A percentile compares a stretch with the other conserved stretches of the same genome.
Conservation (phyloP, 2,329 filamentous ascomycete genomes). For the Fusarium duplospermum region DNA sequence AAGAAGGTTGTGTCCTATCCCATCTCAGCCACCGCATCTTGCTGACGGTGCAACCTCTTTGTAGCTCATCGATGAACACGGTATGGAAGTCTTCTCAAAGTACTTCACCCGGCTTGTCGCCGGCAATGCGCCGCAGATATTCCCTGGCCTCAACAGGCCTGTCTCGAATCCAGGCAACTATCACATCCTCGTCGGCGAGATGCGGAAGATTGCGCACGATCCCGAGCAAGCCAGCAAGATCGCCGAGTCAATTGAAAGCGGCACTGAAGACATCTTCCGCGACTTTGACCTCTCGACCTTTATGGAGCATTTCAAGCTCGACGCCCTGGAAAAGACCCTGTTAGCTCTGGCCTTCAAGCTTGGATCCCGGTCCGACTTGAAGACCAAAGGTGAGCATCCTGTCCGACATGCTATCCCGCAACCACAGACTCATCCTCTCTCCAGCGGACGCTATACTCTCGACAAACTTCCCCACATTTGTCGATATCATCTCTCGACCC, state of each 20-base stretch:
- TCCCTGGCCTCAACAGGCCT: constrained; percentile 80
- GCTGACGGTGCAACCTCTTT: constrained; percentile 32
- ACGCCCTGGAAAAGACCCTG: constrained; percentile 87
- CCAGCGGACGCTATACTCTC: constrained; percentile 90
- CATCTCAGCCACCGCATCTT: neutral
- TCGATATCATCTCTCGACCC: constrained; percentile 78
- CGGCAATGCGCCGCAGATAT: constrained; percentile 92
- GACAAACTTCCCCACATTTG: constrained; percentile 80
- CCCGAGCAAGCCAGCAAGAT: constrained; percentile 88
- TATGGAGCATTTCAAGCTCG: constrained; percentile 94
- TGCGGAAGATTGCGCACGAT: constrained; percentile 86
- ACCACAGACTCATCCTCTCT: constrained; percentile 58
- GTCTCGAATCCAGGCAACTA: constrained; percentile 85
- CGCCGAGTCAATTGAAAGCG: constrained; percentile 90
- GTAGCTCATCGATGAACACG: constrained; percentile 95
- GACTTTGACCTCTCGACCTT: constrained; percentile 97
- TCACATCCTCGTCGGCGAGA: constrained; percentile 82
- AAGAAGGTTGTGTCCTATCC: constrained; percentile 73
- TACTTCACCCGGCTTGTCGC: constrained; percentile 94
- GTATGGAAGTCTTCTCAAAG: constrained; percentile 98
- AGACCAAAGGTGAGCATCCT: constrained; percentile 80
- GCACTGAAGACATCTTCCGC: constrained; percentile 91
- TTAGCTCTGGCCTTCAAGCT: constrained; percentile 90
- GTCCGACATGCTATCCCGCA: constrained; percentile 22
- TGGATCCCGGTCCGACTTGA: constrained; percentile 82